Base-by-base conservation (phyloP, 2,329 filamentous ascomycete genomes). In the Calonectria henricotiae region DNA sequence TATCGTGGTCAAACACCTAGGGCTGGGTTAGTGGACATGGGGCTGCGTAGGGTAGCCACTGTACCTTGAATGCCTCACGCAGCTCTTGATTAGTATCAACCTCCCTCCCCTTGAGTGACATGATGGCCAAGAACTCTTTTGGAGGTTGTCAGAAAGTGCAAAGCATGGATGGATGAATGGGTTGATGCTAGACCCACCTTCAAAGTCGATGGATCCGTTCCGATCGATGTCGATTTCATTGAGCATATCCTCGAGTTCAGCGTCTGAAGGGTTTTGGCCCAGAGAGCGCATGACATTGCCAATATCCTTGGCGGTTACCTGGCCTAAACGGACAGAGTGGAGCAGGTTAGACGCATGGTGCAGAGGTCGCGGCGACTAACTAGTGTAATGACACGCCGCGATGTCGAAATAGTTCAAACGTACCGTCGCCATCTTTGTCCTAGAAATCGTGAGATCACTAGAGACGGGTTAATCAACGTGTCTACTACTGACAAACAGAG, bases 91-190 rank as follows among this genome's bases (percentile, higher is more conserved):
- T 94, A 60, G 93, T 95, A 81, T 96, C 94, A 76, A 93, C 96
- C 80, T 96, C 93, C 88, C 95, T 96, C 93, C 96, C 96, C 87
- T 96, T 96, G 80, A 93, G 90, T 71, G 93, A 93, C 94, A 96
- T 96, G 94, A 96, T 96, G 73, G 94, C 96, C 71, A 96, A 87
- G 85, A 96, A 96, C 82, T 96, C 94, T 96, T 80, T 80, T 51
- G 25, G 20, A 25, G 12, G 44, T 37, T 12, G 67, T 71, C 76
- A 61, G 77, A 20, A 17, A 23, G 23, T 35, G 6, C 2, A 61
- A 32, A 23, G 27, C 44, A 25, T 49, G 37, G n/a, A 61, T 30
- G 27, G 27, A 30, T 30, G 7, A 30, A 30, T 7, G 4, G 27
- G 27, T 43, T 4, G 3, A 7, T 23, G 23, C 8, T 23, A 9